These are phyloP conservation scores for Aspergillus bombycis DNA, from an alignment of 2,329 filamentous ascomycete genomes.

Conservation along the genomic window DNA sequence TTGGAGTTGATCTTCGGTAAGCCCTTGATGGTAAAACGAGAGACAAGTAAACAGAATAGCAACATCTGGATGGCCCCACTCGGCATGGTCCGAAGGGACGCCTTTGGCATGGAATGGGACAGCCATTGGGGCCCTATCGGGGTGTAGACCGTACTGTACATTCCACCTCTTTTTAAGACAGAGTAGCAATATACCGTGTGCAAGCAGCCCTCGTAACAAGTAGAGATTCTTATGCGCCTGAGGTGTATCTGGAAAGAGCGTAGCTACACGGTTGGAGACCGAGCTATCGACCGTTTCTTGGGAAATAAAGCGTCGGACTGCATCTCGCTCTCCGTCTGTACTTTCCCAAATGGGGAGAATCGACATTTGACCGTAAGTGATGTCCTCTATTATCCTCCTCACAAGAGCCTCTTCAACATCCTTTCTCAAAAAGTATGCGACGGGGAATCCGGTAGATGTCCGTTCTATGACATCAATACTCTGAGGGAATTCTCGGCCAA, in stretches of 20 bases:
- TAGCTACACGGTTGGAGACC: conserved; percentile 23
- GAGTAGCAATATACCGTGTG: conserved; percentile 62
- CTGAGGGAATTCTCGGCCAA: conserved; percentile 46
- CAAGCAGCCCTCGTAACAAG: conserved; percentile 65
- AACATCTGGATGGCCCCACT: conserved; percentile 71
- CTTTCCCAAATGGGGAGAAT: conserved; percentile 29
- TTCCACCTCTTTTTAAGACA: conserved; percentile 67
- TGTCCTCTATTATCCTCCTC: conserved; percentile 43
- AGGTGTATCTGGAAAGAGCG: conserved; percentile 37
- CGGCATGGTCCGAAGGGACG: conserved; percentile 62
- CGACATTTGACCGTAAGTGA: conserved; percentile 38
- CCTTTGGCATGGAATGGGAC: conserved; percentile 72
- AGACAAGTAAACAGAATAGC: conserved; percentile 67
- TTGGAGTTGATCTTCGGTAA: conserved; percentile 54
- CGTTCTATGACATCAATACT: conserved; percentile 55
- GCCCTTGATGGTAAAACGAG: conserved; percentile 67
- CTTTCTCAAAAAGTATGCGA: conserved; percentile 58
- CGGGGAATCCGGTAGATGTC: conserved; percentile 52
- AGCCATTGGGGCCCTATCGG: conserved; percentile 51
- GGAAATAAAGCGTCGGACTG: conserved; percentile 40
- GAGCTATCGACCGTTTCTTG: conserved; percentile 21
- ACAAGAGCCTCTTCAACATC: conserved; percentile 53
- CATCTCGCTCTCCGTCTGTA: conserved; percentile 19
- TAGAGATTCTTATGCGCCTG: conserved; percentile 45
- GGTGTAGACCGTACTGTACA: conserved; percentile 66